Evolutionary conservation across 2,329 filamentous ascomycete genomes (phyloP).

Genomic region (Plectosphaerella plurivora): DNA sequence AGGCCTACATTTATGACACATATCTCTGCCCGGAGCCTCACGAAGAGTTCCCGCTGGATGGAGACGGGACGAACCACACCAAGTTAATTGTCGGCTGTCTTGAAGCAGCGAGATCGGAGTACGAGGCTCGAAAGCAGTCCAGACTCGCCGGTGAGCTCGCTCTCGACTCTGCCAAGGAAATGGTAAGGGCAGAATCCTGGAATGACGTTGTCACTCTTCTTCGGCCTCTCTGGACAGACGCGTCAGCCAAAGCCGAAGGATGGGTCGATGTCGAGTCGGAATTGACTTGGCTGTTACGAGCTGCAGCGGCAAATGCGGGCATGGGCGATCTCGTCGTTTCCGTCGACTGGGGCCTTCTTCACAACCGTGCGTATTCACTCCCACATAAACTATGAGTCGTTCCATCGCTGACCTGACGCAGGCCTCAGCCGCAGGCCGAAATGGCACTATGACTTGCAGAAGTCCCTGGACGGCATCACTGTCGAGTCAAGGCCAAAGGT

Average conservation of each 20-base stretch:
- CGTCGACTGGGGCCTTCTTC: constrained; percentile 62
- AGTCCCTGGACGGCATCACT: constrained; percentile 47
- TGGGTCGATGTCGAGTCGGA: constrained; percentile 59
- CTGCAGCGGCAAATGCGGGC: constrained; percentile 47
- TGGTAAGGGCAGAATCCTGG: constrained; percentile 46
- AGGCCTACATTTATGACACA: constrained; percentile 57
- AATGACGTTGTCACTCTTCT: constrained; percentile 49
- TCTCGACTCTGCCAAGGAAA: constrained; percentile 53
- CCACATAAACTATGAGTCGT: background rate
- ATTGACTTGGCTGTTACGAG: constrained; percentile 55
- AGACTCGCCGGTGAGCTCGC: constrained; percentile 52
- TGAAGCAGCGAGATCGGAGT: constrained; percentile 47
- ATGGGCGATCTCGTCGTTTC: constrained; percentile 54
- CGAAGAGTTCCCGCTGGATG: constrained; percentile 51
- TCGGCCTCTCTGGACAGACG: constrained; percentile 52
- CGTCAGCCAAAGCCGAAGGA: constrained; percentile 51
- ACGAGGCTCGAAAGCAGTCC: constrained; percentile 46
- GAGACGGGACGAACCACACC: constrained; percentile 49
- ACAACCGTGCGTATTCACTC: constrained; percentile 40
- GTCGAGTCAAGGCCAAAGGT: constrained; percentile 42
- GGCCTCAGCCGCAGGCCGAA: constrained; percentile 49
- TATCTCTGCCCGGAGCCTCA: constrained; percentile 63
- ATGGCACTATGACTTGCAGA: constrained; percentile 59
- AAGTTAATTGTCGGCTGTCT: constrained; percentile 50
- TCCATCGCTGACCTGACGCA: constrained; percentile 13